Conservation (phyloP, 2,329 filamentous ascomycete genomes). For the Fusarium ambrosium region DNA sequence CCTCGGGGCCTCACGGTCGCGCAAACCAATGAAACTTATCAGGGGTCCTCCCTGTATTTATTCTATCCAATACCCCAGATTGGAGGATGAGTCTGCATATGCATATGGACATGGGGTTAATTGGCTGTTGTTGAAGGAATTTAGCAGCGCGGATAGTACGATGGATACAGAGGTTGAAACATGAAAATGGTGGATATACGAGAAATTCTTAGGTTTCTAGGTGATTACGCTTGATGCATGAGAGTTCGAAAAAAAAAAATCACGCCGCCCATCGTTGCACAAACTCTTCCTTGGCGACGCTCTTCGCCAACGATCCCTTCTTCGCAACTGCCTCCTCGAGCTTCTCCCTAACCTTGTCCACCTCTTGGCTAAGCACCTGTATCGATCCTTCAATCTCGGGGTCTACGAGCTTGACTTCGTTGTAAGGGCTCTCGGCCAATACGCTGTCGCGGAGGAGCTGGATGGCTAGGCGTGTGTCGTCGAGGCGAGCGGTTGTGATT, state of each 20-base stretch:
- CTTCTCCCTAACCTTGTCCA: conserved; percentile 56
- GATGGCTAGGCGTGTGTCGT: conserved; percentile 63
- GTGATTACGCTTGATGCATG: neutral
- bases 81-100: neutral
- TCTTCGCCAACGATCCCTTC: conserved; percentile 53
- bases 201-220: neutral
- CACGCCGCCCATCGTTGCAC: conserved; percentile 50
- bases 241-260: neutral
- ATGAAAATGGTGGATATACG: neutral
- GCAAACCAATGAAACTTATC: neutral
- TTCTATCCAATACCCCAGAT: neutral
- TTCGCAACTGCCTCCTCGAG: conserved; percentile 56
- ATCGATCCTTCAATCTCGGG: conserved; percentile 66
- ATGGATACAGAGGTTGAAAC: neutral
- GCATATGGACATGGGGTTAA: neutral
- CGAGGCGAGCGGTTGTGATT: conserved; percentile 56
- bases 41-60: neutral
- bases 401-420: conserved; percentile 64
- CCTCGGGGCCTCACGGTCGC: neutral
- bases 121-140: neutral
- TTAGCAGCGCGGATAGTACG: neutral
- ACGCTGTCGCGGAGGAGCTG: conserved; percentile 65
- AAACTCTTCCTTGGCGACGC: conserved; percentile 64
- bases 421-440: conserved; percentile 65
- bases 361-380: conserved; percentile 60